Conservation (phyloP, 345 rosid genomes). For the Eutrema japonicum region DNA sequence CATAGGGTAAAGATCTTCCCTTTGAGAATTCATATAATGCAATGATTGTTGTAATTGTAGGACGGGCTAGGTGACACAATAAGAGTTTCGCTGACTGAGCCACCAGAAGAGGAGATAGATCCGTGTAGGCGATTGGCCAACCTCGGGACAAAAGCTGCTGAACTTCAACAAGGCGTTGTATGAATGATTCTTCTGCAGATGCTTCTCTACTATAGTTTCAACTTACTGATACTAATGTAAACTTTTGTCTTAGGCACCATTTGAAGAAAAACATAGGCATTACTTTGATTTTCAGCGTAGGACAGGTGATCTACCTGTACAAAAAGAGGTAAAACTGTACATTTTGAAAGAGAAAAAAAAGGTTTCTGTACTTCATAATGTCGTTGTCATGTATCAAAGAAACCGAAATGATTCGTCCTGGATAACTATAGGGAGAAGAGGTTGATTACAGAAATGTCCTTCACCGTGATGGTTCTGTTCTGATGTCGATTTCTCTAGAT, state of each 20-base stretch:
- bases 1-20: neutral
- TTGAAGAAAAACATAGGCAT: conserved; percentile 92
- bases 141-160: conserved; percentile 85
- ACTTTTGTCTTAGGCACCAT: conserved; percentile 67
- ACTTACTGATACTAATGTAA: conserved; percentile 9
- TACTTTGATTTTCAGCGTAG: conserved; percentile 89
- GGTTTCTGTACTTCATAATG: neutral
- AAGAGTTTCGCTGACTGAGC: conserved; percentile 92
- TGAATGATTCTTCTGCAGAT: conserved; percentile 45
- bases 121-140: conserved; percentile 91
- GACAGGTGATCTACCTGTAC: conserved; percentile 84
- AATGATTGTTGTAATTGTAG: conserved; percentile 44
- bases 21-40: neutral
- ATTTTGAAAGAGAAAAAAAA: neutral
- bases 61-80: conserved; percentile 99
- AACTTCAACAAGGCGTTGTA: conserved; percentile 94
- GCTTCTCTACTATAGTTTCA: conserved; percentile 11
- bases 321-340: conserved; percentile 73
- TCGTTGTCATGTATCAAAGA: conserved; percentile 8
- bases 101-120: conserved; percentile 97
- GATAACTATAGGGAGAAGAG: conserved; percentile 73
- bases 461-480: conserved; percentile 98
- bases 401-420: conserved; percentile 8
- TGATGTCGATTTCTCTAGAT: conserved; percentile 80
- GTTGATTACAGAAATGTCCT: conserved; percentile 92